Evolutionary conservation across 1,284 basidiomycete species (phyloP), one percentile per base, ranked within the genome.

Genomic region (Lentinus polychrous): DNA sequence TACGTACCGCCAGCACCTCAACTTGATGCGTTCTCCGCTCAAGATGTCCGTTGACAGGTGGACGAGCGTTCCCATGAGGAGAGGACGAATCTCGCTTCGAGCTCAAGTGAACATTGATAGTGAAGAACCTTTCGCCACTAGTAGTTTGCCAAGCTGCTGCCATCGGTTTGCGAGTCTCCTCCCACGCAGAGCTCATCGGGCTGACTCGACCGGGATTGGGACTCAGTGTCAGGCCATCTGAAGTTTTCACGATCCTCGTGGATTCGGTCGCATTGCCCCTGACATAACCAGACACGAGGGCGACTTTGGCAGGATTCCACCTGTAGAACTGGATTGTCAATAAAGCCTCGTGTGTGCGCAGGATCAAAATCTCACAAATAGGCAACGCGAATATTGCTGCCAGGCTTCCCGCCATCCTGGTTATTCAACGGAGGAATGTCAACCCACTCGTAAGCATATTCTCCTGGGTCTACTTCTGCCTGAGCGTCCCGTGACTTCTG

Each of bases 151-250:
- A 83, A 42, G 72, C 70, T 1, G 79, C 79, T 5, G 74, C 79
- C 12, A 85, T 66, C 0, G 82, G 81, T 59, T 85, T 83, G 45
- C 81, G 72, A 6, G 79, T 75, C 17, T 69, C 66, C n/a, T 66
- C 66, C 80, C 81, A 85, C 3, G 77, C 79, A 14, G 60, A 43
- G 56, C 76, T 77, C 10, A 62, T 68, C 3, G 82, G 81, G 40
- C 81, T 75, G 46, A 85, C 75, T 42, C 80, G 75, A 23, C 79
- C 80, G 32, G 81, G 81, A 57, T 84, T 83, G 53, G 75, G 72
- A 52, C 79, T 82, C 6, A 60, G 43, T n/a, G 45, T 50, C 5
- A 65, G 22, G 17, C 56, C 46, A 0, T 58, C 57, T 8, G 59
- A 43, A 2, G 47, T 57, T 5, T 53, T 37, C 0, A 61, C 20